Evolutionary conservation across 257 asterid species (phyloP).

Genomic region (Vinca minor): DNA sequence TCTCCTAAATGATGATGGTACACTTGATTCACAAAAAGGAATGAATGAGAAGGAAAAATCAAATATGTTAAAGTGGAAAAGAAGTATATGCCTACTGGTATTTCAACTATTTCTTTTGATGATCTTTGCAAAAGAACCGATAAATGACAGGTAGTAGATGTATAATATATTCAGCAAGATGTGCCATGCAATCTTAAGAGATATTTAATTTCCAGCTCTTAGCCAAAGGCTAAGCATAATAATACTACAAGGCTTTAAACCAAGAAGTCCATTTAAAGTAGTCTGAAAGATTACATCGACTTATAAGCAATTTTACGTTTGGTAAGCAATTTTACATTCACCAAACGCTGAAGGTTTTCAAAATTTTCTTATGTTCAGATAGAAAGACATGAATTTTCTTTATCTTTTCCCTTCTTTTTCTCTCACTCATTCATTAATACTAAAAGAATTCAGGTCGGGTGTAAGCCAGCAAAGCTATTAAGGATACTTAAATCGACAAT

Average conservation of each 20-base stretch:
- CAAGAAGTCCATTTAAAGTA: too few relatives aligned
- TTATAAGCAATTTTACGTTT: not conserved
- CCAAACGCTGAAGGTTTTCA: not conserved
- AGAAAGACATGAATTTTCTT: conserved; percentile 34
- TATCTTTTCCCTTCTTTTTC: conserved; percentile 53
- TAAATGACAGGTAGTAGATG: not conserved
- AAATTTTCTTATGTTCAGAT: not conserved
- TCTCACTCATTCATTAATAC: not conserved
- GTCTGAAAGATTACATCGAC: not conserved
- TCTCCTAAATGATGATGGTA: not conserved
- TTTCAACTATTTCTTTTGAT: too few relatives aligned
- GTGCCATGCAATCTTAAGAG: not conserved
- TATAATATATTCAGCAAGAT: too few relatives aligned
- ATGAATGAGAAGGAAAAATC: too few relatives aligned
- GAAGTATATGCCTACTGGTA: too few relatives aligned
- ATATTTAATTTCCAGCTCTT: not conserved
- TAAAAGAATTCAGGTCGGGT: not conserved
- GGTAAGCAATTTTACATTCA: not conserved
- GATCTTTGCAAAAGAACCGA: too few relatives aligned
- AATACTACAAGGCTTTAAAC: not conserved
- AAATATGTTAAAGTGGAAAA: too few relatives aligned
- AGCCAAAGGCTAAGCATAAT: not conserved
- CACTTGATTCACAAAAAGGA: not conserved
- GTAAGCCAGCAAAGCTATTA: not conserved
- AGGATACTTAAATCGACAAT: conserved; percentile 98